Percentiles rank a stretch among this genome's conserved stretches.
Evolutionary conservation across 179 eudicot species (phyloP).

Genomic region (Nepenthes alata): DNA sequence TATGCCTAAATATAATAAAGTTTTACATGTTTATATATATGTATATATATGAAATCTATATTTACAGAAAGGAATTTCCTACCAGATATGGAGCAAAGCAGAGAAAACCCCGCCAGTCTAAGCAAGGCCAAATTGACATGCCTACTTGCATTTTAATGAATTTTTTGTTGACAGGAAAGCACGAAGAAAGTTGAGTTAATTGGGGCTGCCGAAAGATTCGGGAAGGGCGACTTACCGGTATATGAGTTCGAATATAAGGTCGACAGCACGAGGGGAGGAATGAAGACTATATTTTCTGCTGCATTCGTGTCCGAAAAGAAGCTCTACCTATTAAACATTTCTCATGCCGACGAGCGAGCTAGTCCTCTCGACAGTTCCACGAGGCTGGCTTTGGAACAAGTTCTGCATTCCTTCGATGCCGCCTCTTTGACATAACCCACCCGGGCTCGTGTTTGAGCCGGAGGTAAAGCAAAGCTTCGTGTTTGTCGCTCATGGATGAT

Average conservation of each 20-base stretch:
- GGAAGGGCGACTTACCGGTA: constrained; percentile 44
- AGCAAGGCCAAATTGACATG: too few species aligned
- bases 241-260: constrained; percentile 74
- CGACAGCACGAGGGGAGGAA: constrained; percentile 83
- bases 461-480: too few species aligned
- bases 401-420: constrained; percentile 80
- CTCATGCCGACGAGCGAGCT: constrained; percentile 65
- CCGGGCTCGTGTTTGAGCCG: too few species aligned
- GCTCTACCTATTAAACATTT: constrained; percentile 67
- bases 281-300: constrained; percentile 80
- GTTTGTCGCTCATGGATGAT: too few species aligned
- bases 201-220: constrained; percentile 49
- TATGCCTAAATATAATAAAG: too few species aligned
- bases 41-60: too few species aligned
- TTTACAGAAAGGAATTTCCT: too few species aligned
- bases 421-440: constrained; percentile 20
- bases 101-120: too few species aligned
- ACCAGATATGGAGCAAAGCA: too few species aligned
- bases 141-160: too few species aligned
- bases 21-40: too few species aligned
- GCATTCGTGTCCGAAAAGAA: constrained; percentile 71
- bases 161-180: constrained; percentile 48
- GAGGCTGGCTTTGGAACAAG: constrained; percentile 40
- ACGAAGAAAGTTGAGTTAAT: constrained; percentile 69
- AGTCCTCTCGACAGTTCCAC: constrained; percentile 42